Conservation (phyloP, 176 grass and related monocot species). For the Paspalum vaginatum region DNA sequence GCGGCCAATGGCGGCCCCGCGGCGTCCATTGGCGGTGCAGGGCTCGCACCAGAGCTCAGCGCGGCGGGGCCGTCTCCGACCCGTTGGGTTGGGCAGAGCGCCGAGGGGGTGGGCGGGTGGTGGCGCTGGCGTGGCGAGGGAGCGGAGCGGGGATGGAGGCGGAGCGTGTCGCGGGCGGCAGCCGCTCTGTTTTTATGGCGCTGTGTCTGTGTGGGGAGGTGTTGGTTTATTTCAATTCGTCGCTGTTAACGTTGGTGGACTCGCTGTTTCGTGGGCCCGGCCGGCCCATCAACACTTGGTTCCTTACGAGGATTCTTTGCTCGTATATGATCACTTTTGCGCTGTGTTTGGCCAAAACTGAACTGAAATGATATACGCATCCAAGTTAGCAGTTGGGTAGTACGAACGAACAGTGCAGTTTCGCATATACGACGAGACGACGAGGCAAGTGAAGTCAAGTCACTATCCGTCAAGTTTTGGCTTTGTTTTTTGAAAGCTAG, state of each 20-base stretch:
- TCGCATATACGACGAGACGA: background rate
- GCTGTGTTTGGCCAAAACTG: background rate
- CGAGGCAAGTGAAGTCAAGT: too few relatives aligned
- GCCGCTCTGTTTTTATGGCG: constrained; percentile 43
- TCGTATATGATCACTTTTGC: background rate
- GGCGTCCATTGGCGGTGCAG: constrained; percentile 49
- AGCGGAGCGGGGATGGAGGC: constrained; percentile 4
- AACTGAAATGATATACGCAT: background rate
- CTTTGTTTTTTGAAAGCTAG: too few relatives aligned
- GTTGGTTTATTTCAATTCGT: background rate
- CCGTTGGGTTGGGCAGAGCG: constrained; percentile 14
- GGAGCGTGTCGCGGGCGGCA: constrained; percentile 26
- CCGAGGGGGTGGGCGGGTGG: background rate
- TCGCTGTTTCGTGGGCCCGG: constrained; percentile 34
- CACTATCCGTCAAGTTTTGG: too few relatives aligned
- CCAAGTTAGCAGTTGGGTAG: background rate
- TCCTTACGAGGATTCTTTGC: background rate
- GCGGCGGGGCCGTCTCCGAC: constrained; percentile 18
- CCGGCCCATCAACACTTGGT: background rate
- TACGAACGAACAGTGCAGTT: background rate
- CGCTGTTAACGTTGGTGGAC: constrained; percentile 37
- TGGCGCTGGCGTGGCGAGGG: constrained; percentile 4
- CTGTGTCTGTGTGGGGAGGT: background rate
- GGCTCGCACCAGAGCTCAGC: background rate
- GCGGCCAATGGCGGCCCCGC: constrained; percentile 29